Base-by-base conservation (phyloP, 345 rosid genomes). In the Eucalyptus viminalis region DNA sequence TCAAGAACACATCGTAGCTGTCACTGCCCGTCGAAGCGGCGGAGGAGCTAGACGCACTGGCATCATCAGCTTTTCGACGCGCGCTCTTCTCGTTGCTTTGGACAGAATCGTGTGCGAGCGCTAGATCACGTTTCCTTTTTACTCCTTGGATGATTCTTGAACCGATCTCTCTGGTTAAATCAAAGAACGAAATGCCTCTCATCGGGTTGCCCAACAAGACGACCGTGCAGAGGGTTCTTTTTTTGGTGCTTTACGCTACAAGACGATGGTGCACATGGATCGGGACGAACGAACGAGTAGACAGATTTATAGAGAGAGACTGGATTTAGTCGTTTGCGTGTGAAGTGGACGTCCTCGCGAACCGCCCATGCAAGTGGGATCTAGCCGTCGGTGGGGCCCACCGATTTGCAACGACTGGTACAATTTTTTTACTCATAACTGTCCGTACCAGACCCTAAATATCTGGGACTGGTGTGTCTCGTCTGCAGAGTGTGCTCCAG, bases 401-500 rank as follows among this genome's bases (percentile, higher is more conserved):
- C 25, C 5, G 60, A 19, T 54, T 54, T 54, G 60, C 25, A 54
- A 1, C 25, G 54, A 51, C 54, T 16, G 54, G 3, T 51, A 44
- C 9, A 44, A 44, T 44, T 44, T 44, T 44, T 44, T 44, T 44
- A 44, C 45, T 44, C 45, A 44, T 44, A 44, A 44, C 45, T 44
- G 9, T 44, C 45, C 45, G 45, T 44, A 44, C 45, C 45, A 44
- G 45, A 44, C 44, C 45, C 45, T 44, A 7, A 44, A 44, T 44
- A 44, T 44, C 45, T 44, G 45, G 45, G 58, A 54, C 58, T 4
- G 58, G 1, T 53, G 58, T 4, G 25, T 8, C 58, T 53, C 58
- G 5, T 54, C 2, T 1, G 60, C 25, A 1, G 0, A 50, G 53
- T 50, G 53, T 0, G 53, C 0, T 15, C 53, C 53, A 15, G 53